phyloP scores from a whole-genome alignment of 1,284 basidiomycete genomes.

The Papiliotrema nemorosa region DNA sequence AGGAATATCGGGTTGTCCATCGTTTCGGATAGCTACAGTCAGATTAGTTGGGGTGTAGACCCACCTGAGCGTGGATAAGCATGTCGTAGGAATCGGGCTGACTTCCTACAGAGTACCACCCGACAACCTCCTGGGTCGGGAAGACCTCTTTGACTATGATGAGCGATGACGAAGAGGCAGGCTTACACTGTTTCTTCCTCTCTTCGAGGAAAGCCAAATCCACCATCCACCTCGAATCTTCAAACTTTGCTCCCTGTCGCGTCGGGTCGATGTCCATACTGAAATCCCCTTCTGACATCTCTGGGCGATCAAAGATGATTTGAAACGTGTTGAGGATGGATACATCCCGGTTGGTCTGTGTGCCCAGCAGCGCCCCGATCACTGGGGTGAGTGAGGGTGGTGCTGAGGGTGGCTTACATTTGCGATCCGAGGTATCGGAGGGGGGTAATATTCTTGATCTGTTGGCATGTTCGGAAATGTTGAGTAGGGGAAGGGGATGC shows the following conservation, averaged over 20 bases:
- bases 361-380: conserved; percentile 88
- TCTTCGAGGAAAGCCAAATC: conserved; percentile 78
- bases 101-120: conserved; percentile 88
- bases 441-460: conserved; percentile 57
- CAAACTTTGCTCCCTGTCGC: background rate
- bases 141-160: conserved; percentile 90
- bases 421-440: conserved; percentile 1
- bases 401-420: conserved; percentile 10
- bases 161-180: too few species aligned
- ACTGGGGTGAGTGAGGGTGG: conserved; percentile 54
- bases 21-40: conserved; percentile 52
- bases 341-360: conserved; percentile 86
- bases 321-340: conserved; percentile 98
- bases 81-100: conserved; percentile 70
- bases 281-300: conserved; percentile 12
- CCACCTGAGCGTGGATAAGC: conserved; percentile 76
- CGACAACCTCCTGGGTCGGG: conserved; percentile 90
- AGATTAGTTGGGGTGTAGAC: conserved; percentile 52
- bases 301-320: conserved; percentile 55
- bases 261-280: conserved; percentile 16
- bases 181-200: conserved; percentile 83
- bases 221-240: conserved; percentile 44
- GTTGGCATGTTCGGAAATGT: conserved; percentile 92
- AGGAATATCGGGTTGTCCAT: conserved; percentile 54
- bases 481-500: conserved; percentile 92